Evolutionary conservation across 805 yeast species (phyloP).

Genomic region (Metschnikowia cubensis): DNA sequence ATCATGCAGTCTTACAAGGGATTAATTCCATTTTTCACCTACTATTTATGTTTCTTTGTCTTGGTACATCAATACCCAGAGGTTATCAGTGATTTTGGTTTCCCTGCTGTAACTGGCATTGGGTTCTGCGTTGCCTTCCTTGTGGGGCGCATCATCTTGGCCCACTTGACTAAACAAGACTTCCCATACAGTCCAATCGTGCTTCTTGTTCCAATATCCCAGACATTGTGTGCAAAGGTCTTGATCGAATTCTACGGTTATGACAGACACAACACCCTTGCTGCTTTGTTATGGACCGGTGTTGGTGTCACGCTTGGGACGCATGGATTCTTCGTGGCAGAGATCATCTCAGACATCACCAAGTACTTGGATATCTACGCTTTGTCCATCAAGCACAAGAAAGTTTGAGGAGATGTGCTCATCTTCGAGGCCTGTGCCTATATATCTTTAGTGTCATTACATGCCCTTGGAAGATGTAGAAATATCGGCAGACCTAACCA

Average conservation of each 20-base stretch:
- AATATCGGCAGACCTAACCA: constrained; percentile 6
- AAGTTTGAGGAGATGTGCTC: constrained; percentile 25
- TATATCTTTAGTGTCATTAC: neutral
- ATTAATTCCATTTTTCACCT: constrained; percentile 63
- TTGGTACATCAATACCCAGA: constrained; percentile 51
- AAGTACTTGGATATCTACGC: constrained; percentile 81
- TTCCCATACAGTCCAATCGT: constrained; percentile 76
- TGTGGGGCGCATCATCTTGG: constrained; percentile 88
- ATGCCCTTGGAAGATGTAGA: neutral
- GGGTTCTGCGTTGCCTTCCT: constrained; percentile 76
- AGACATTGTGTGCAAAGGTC: constrained; percentile 36
- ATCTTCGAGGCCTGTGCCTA: no score
- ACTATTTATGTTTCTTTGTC: constrained; percentile 45
- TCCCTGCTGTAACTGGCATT: constrained; percentile 63
- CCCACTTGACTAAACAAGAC: constrained; percentile 74
- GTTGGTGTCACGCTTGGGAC: constrained; percentile 63
- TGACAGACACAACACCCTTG: constrained; percentile 40
- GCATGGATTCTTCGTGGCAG: constrained; percentile 68
- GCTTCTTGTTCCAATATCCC: constrained; percentile 56
- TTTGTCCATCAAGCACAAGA: constrained; percentile 75
- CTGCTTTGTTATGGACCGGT: constrained; percentile 60
- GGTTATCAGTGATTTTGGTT: constrained; percentile 40
- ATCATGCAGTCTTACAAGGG: constrained; percentile 48
- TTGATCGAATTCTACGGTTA: constrained; percentile 36
- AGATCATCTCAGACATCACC: constrained; percentile 77